Evolutionary conservation across 2,329 filamentous ascomycete genomes (phyloP).

Genomic region (Paraphaeosphaeria minitans): DNA sequence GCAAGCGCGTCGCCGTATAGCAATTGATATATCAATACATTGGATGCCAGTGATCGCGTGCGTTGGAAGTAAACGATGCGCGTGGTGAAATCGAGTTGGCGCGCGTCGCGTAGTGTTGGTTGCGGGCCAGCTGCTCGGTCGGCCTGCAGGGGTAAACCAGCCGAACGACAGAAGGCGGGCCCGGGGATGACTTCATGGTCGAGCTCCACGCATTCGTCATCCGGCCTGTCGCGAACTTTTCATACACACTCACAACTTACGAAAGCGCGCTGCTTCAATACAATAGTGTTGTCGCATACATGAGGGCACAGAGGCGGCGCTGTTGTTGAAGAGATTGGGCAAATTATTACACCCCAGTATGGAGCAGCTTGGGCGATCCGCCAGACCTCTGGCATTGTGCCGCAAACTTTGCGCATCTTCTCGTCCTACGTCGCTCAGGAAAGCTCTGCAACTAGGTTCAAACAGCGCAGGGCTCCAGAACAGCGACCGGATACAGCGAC

Average conservation of each 20-base stretch:
- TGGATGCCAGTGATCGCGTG: not conserved
- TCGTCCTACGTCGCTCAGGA: slow-evolving; percentile 22
- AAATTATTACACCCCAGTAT: slow-evolving; percentile 13
- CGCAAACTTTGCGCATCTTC: slow-evolving; percentile 34
- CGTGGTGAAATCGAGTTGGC: slow-evolving; percentile 18
- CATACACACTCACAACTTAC: not conserved
- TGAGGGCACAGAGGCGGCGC: not conserved
- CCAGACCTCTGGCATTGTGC: slow-evolving; percentile 26
- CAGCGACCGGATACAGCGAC: slow-evolving; percentile 42
- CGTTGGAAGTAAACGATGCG: slow-evolving; percentile 2
- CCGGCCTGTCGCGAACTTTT: slow-evolving; percentile 13
- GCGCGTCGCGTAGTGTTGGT: slow-evolving; percentile 33
- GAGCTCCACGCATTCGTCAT: slow-evolving; percentile 20
- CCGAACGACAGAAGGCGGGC: slow-evolving; percentile 31
- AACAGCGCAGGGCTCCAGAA: slow-evolving; percentile 38
- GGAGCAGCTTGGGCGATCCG: slow-evolving; percentile 21
- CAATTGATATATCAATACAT: slow-evolving; percentile 14
- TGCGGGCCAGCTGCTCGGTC: slow-evolving; percentile 15
- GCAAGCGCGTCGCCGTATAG: slow-evolving; percentile 9
- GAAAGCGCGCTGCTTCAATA: not conserved
- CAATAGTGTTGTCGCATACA: not conserved
- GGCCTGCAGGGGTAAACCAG: slow-evolving; percentile 26
- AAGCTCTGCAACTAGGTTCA: not conserved
- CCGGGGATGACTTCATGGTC: slow-evolving; percentile 41
- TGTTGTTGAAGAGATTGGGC: not conserved